These are phyloP conservation scores for Mycena alexandri DNA, from an alignment of 768 basidiomycete species.

Conservation along the genomic window DNA sequence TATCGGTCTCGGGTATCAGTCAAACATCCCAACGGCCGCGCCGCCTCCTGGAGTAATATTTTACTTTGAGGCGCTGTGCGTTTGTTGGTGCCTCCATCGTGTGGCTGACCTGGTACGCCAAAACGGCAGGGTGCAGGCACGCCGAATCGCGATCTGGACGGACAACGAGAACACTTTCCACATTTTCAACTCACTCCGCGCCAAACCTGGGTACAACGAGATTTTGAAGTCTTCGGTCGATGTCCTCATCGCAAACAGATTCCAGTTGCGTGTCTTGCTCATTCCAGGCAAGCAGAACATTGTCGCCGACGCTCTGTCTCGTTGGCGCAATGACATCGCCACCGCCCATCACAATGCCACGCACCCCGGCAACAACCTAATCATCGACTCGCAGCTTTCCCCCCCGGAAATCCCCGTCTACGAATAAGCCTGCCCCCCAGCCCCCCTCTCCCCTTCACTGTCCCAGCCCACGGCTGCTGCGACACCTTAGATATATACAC, in stretches of 20 bases:
- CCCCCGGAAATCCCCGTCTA: slow-evolving; percentile 14
- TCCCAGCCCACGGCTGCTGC: slow-evolving; percentile 1
- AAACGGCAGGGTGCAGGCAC: no score
- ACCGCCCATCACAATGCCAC: not conserved
- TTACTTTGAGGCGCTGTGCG: slow-evolving; percentile 43
- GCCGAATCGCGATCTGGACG: no score
- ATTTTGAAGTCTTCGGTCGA: slow-evolving; percentile 28
- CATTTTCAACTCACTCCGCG: no score
- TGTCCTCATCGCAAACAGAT: slow-evolving; percentile 29
- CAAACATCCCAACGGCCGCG: not conserved
- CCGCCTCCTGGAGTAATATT: slow-evolving; percentile 37
- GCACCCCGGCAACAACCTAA: not conserved
- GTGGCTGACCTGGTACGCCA: no score
- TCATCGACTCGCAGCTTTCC: not conserved
- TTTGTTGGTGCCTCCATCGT: slow-evolving; percentile 38
- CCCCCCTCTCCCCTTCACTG: no score
- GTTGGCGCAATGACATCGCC: slow-evolving; percentile 22
- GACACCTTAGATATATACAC: no score
- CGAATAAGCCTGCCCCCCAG: not conserved
- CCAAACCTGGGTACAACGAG: slow-evolving; percentile 32
- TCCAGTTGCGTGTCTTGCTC: slow-evolving; percentile 37
- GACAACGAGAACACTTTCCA: no score
- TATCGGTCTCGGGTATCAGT: slow-evolving; percentile 39
- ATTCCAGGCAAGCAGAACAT: slow-evolving; percentile 38
- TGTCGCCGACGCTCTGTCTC: slow-evolving; percentile 42